phyloP scores from a whole-genome alignment of 495 filamentous ascomycete species.

The Apodospora peruviana region DNA sequence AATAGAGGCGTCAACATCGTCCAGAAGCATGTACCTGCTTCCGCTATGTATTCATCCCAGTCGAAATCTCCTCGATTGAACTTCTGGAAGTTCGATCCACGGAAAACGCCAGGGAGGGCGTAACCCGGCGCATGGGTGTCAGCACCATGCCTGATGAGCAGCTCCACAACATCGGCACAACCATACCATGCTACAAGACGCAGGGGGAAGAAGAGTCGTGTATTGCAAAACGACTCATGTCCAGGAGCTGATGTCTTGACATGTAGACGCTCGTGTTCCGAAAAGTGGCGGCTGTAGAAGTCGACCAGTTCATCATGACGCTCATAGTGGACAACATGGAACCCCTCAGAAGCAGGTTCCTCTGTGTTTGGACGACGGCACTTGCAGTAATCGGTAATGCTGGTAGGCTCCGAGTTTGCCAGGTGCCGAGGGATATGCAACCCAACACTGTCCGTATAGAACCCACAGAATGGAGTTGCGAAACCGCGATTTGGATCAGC shows the following conservation, averaged over 20 bases:
- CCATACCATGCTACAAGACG: neutral
- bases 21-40: neutral
- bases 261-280: neutral
- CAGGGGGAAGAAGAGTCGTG: neutral
- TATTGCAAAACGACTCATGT: neutral
- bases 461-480: neutral
- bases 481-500: neutral
- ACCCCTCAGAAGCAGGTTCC: no score
- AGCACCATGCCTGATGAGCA: neutral
- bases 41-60: neutral
- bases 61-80: neutral
- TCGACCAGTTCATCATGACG: neutral
- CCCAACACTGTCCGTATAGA: neutral
- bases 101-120: no score
- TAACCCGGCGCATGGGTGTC: neutral
- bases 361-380: no score
- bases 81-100: neutral
- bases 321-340: no score
- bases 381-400: neutral
- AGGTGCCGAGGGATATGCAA: neutral
- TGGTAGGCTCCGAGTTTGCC: neutral
- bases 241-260: neutral
- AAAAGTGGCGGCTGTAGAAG: neutral
- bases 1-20: neutral
- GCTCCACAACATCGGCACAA: neutral